These are phyloP conservation scores for Tripterygium wilfordii DNA, from an alignment of 177 flowering plant genomes.

Conservation along the genomic window DNA sequence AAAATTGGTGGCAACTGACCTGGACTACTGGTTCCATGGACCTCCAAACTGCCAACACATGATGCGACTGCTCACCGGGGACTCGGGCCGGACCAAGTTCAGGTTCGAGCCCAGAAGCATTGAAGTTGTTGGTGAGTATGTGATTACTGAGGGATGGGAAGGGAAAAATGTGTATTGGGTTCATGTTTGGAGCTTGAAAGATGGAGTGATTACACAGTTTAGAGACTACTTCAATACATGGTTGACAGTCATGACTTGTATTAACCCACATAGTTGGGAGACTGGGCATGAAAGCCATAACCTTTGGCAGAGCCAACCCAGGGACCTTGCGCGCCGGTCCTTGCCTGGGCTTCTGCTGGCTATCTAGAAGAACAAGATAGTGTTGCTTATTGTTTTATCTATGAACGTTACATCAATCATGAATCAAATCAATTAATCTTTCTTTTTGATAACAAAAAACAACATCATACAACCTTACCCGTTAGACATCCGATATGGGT, in stretches of 20 bases:
- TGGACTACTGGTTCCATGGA: constrained; percentile 95
- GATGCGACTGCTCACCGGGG: constrained; percentile 75
- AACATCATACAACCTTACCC: too few relatives aligned
- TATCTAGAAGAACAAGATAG: too few relatives aligned
- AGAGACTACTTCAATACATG: constrained; percentile 87
- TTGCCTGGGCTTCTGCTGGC: constrained; percentile 74
- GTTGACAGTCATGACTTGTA: constrained; percentile 59
- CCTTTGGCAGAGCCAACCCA: constrained; percentile 69
- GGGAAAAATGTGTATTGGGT: constrained; percentile 79
- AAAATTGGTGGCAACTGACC: constrained; percentile 41
- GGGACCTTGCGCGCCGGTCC: constrained; percentile 40
- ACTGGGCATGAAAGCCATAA: constrained; percentile 31
- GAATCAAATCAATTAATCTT: too few relatives aligned
- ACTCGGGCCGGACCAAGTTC: constrained; percentile 29
- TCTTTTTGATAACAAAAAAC: too few relatives aligned
- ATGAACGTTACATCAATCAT: too few relatives aligned
- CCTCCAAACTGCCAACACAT: constrained; percentile 78
- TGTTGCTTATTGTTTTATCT: too few relatives aligned
- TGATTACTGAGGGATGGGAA: constrained; percentile 86
- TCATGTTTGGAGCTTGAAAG: constrained; percentile 73
- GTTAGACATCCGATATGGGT: too few relatives aligned
- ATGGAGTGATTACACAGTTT: constrained; percentile 60
- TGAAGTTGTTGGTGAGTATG: constrained; percentile 45
- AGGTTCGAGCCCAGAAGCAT: constrained; percentile 55
- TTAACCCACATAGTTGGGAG: constrained; percentile 23